Evolutionary conservation across 768 basidiomycete genomes (phyloP), one percentile per base, ranked within the genome.

Genomic region (Lyophyllum semitale): DNA sequence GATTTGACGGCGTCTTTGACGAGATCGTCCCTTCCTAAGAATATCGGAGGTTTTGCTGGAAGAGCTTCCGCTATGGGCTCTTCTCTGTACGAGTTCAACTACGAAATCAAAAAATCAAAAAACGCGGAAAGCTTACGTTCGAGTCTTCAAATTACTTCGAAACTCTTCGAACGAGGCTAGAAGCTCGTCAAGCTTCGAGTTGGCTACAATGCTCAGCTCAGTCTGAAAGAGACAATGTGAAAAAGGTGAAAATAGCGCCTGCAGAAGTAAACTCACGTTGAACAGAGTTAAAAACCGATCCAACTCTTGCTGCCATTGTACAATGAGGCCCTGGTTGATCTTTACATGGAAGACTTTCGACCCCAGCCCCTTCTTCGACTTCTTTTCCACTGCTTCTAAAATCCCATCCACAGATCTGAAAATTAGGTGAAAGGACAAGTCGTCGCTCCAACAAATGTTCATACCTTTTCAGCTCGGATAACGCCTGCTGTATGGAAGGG

Each of bases 301-400:
- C 23, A 60, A 42, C 11, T 57, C 59, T 12, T 43, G 42, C 29
- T 30, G 35, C 60, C 57, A 61, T 17, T 52, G 44, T 12, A 22
- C 9, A 26, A 61, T 58, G 18, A 40, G 35, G 15, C 51, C 57
- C 20, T 58, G 53, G 27, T 61, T 54, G 2, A 60, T 20, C 1
- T 37, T 52, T 2, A 37, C 49, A 17, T 57, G 43, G 18, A 60
- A 60, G 9, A 52, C 45, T 20, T 54, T 27, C 0, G 57, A 60
- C 1, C 27, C 40, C 1, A 60, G 1, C 15, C 37, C 20, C 26
- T 53, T 57, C 18, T 51, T 17, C 3, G 22, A n/a, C 30, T 54
- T 54, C 35, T 53, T 48, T 12, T 57, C 33, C 4, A 57, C 48
- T 2, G 43, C 55, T 11, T 30, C 11, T 23, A 8, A n/a, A 27